Evolutionary conservation across 805 yeast species (phyloP), one percentile per base, ranked within the genome.

Genomic region (Saturnispora saitoi): DNA sequence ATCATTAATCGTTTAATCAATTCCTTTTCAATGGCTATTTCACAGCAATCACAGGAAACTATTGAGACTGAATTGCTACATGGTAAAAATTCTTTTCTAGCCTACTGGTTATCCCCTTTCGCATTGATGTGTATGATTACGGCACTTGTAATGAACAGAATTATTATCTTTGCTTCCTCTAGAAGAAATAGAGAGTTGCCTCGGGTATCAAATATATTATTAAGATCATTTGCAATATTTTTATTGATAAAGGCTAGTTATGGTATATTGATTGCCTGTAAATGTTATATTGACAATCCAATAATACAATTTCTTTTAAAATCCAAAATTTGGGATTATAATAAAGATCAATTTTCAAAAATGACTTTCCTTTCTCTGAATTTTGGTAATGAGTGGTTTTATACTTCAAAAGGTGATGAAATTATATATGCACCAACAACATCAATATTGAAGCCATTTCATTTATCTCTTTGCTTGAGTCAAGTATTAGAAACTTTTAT

Each of bases 401-500:
- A 48, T 20, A 32, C 20, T 66, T 60, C 45, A 14, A 7, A 32
- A 3, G 31, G 42, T 29, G 45, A 52, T 66, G 36, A 50, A 4
- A 48, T 36, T 3, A 47, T 49, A 39, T 40, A 49, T 24, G 62
- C 60, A 3, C 85, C 86, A 12, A 68, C 74, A 6, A 72, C 78
- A 9, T 71, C 66, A 22, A 70, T 74, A 54, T 72, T 73, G 56
- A 81, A 86, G 78, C 79, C 78, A 12, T 69, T 73, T 6, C 85
- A 78, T 57, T 58, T 78, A 29, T 64, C 78, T 2, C 67, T 80
- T 49, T 82, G 90, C 59, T 60, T 75, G 22, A 78, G 80, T 56
- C 81, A 80, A 58, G 79, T 81, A 46, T 62, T 79, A 14, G 91
- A 86, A 62, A 78, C 87, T 0, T 80, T 83, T 56, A 68, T 79